A percentile compares a stretch with the other conserved stretches of the same genome.
These are phyloP conservation scores for Lipomyces spencermartinsiae DNA, from an alignment of 805 yeast genomes.

Conservation along the genomic window DNA sequence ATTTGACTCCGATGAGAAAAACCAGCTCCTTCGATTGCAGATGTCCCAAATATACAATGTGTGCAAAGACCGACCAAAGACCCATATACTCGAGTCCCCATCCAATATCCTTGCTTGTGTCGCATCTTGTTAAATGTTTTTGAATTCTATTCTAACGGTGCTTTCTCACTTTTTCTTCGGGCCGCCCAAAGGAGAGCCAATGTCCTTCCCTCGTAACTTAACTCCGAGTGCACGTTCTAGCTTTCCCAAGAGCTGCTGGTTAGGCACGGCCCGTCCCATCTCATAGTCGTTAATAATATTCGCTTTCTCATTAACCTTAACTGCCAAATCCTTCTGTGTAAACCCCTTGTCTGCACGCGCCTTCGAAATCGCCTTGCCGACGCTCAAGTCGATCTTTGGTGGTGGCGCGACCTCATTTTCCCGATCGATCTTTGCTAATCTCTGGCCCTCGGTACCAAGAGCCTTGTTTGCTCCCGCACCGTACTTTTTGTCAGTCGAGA, in stretches of 20 bases:
- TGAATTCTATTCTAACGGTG: not conserved
- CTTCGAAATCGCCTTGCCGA: constrained; percentile 84
- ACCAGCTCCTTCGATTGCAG: not conserved
- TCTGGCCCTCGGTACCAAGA: constrained; percentile 88
- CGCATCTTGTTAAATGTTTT: not conserved
- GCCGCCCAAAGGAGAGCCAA: constrained; percentile 80
- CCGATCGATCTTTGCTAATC: constrained; percentile 90
- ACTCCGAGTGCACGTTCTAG: constrained; percentile 93
- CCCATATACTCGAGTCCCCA: not conserved
- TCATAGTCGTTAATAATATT: constrained; percentile 94
- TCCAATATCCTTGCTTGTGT: not conserved
- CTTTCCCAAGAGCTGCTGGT: constrained; percentile 91
- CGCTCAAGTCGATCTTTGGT: constrained; percentile 80
- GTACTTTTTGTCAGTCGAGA: constrained; percentile 93
- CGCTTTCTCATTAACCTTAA: constrained; percentile 94
- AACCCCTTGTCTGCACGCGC: constrained; percentile 87
- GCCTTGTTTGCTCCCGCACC: constrained; percentile 64
- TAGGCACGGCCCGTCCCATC: constrained; percentile 94
- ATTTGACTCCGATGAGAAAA: not conserved
- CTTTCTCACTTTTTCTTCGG: constrained; percentile 50
- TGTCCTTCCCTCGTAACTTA: constrained; percentile 93
- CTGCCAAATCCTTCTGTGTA: constrained; percentile 96
- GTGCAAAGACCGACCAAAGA: not conserved
- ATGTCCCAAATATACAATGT: not conserved
- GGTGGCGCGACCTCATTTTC: constrained; percentile 93